Conservation (phyloP, 495 filamentous ascomycete species). For the Penicillium paxilli region DNA sequence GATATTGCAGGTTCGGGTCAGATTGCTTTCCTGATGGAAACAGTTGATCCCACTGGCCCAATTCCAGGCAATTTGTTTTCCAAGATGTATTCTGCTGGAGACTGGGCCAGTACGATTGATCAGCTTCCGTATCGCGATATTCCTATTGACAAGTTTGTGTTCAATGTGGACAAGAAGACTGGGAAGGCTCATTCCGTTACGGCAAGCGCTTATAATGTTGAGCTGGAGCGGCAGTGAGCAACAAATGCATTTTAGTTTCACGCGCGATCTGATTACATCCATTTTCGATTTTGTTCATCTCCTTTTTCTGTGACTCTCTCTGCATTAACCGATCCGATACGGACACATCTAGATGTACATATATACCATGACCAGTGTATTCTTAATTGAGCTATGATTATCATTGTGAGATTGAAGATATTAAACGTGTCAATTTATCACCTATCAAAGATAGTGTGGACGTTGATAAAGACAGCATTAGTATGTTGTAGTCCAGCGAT, state of each 20-base stretch:
- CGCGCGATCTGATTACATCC: neutral
- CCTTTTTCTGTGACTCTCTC: no score
- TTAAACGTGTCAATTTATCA: no score
- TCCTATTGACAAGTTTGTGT: slow-evolving; percentile 31
- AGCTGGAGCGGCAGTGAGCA: slow-evolving; percentile 4
- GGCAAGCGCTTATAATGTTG: slow-evolving; percentile 13
- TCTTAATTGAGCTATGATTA: no score
- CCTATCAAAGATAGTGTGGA: no score
- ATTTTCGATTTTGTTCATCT: no score
- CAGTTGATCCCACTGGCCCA: slow-evolving; percentile 10
- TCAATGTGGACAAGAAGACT: slow-evolving; percentile 27
- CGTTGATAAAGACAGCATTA: no score
- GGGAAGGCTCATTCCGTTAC: slow-evolving; percentile 30
- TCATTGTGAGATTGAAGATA: no score
- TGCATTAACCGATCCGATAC: no score
- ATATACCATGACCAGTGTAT: no score
- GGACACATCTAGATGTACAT: no score
- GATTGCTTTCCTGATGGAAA: slow-evolving; percentile 28
- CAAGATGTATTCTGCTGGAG: slow-evolving; percentile 8
- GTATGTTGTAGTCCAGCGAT: no score
- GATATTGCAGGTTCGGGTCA: slow-evolving; percentile 16
- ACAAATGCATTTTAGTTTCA: neutral
- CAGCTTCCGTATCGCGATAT: slow-evolving; percentile 22
- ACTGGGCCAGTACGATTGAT: slow-evolving; percentile 29
- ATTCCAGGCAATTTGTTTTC: slow-evolving; percentile 12